Evolutionary conservation across 345 rosid species (phyloP).

Genomic region (Eucalyptus fibrosa): DNA sequence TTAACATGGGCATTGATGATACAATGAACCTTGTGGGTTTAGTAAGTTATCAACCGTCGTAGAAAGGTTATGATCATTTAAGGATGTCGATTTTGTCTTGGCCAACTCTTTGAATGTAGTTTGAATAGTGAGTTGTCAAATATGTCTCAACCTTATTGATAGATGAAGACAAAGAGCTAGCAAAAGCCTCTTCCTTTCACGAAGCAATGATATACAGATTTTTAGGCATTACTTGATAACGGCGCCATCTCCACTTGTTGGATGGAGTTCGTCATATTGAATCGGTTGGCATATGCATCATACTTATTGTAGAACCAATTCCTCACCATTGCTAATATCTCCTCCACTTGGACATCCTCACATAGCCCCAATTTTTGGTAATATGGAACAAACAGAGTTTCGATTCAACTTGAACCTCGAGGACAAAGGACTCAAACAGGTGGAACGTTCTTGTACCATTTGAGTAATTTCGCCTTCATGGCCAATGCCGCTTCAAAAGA

Average conservation of each 20-base stretch:
- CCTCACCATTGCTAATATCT: not conserved
- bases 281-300: not conserved
- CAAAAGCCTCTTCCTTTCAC: not conserved
- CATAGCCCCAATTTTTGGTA: not conserved
- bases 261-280: not conserved
- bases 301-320: not conserved
- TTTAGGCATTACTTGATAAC: not conserved
- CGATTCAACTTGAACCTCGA: not conserved
- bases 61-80: no score
- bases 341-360: not conserved
- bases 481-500: not conserved
- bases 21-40: no score
- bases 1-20: rapidly evolving
- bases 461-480: not conserved
- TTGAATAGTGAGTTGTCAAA: not conserved
- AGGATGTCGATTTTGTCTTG: rapidly evolving
- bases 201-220: not conserved
- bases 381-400: not conserved
- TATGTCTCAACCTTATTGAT: not conserved
- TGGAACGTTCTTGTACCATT: not conserved
- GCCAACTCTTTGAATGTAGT: not conserved
- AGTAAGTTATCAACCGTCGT: no score
- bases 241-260: not conserved
- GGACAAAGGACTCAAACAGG: not conserved
- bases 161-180: not conserved